Conservation (phyloP, 192 early-diverging fungal genomes). For the Irineochytrium annulatum region DNA sequence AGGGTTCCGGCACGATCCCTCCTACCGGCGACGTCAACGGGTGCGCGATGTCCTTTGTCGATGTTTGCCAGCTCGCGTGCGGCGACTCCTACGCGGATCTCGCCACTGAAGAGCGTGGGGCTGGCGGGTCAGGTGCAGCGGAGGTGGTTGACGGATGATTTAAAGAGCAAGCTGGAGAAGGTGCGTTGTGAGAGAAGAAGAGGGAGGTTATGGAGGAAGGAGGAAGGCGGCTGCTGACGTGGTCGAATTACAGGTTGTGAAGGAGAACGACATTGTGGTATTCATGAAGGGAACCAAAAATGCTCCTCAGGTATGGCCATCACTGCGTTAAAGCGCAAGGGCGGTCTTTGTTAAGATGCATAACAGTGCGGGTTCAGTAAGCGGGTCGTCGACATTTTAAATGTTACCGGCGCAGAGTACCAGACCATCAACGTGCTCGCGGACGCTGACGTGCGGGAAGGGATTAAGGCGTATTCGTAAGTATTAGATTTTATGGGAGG, state of each 20-base stretch:
- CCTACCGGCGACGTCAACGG: too few relatives aligned
- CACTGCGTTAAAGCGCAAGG: neutral
- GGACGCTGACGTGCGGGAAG: conserved; percentile 85
- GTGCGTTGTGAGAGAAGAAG: neutral
- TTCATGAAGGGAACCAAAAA: conserved; percentile 98
- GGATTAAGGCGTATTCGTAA: conserved; percentile 89
- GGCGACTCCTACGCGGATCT: too few relatives aligned
- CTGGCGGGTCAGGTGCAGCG: too few relatives aligned
- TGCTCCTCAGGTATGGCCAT: conserved; percentile 65
- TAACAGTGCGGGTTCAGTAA: conserved; percentile 87
- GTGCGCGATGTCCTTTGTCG: too few relatives aligned
- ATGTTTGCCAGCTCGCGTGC: too few relatives aligned
- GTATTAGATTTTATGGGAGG: too few relatives aligned
- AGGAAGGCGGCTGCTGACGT: neutral
- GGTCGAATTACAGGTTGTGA: conserved; percentile 27
- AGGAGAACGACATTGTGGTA: conserved; percentile 63
- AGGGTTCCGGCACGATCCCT: too few relatives aligned
- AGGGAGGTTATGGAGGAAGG: conserved; percentile 14
- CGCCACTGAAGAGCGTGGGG: too few relatives aligned
- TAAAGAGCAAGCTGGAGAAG: neutral
- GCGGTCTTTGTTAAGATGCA: neutral
- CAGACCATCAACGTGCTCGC: conserved; percentile 81
- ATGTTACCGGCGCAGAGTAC: conserved; percentile 69
- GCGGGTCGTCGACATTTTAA: conserved; percentile 87
- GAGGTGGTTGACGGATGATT: neutral